Evolutionary conservation across 1,139 yeast genomes (phyloP).

Genomic region (Saccharomycopsis phalli): DNA sequence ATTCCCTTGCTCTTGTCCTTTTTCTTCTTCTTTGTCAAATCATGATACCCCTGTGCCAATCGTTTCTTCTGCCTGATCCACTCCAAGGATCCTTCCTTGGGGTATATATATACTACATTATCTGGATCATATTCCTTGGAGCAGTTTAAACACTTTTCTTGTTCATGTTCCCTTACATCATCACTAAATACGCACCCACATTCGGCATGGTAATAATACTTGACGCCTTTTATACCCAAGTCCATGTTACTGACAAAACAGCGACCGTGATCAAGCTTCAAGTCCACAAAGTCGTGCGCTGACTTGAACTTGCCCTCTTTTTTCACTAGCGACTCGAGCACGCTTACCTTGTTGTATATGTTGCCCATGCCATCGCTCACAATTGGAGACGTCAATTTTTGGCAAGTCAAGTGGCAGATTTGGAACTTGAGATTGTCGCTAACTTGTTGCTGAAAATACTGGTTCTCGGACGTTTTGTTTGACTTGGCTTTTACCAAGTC

Average conservation of each 20-base stretch:
- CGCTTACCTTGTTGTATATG: conserved; percentile 15
- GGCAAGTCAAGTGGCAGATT: conserved; percentile 16
- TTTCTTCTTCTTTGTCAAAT: conserved; percentile 7
- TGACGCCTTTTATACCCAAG: neutral
- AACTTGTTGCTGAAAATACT: conserved; percentile 4
- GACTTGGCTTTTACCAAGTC: conserved; percentile 20
- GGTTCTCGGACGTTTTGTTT: conserved; percentile 12
- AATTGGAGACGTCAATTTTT: conserved; percentile 7
- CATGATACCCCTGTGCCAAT: conserved; percentile 4
- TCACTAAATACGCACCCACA: conserved; percentile 19
- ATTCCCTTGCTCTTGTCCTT: conserved; percentile 10
- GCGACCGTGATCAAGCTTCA: neutral
- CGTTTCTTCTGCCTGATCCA: conserved; percentile 5
- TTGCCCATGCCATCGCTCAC: conserved; percentile 19
- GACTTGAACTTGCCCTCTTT: neutral
- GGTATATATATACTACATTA: conserved; percentile 9
- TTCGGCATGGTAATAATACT: conserved; percentile 19
- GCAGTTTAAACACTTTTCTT: no score
- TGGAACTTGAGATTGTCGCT: conserved; percentile 16
- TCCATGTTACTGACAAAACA: neutral
- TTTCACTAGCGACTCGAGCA: conserved; percentile 10
- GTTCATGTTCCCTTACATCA: conserved; percentile 12
- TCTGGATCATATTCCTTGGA: neutral
- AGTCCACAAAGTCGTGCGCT: conserved; percentile 16
- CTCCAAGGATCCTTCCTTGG: neutral